phyloP scores from a whole-genome alignment of 2,329 filamentous ascomycete species.

The Apiospora pterosperma region DNA sequence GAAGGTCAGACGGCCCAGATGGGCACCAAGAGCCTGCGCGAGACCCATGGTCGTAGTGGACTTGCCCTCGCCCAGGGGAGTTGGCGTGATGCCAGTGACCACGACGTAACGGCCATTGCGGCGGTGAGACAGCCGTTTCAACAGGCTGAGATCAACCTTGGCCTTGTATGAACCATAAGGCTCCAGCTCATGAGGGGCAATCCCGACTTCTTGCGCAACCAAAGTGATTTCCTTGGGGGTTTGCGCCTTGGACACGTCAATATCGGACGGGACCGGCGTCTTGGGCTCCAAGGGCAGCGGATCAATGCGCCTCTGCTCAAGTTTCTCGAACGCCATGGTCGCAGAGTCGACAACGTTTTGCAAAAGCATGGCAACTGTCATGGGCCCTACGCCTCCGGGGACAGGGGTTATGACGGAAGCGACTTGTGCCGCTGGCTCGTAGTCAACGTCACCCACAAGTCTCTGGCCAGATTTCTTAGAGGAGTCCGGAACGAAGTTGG shows the following conservation, averaged over 20 bases:
- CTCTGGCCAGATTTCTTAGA: conserved; percentile 90
- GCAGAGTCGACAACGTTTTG: conserved; percentile 92
- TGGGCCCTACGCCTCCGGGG: conserved; percentile 92
- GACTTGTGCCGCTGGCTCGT: conserved; percentile 76
- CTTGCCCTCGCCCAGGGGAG: conserved; percentile 94
- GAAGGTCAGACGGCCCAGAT: conserved; percentile 83
- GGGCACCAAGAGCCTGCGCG: conserved; percentile 86
- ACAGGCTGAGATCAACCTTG: conserved; percentile 80
- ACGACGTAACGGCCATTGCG: conserved; percentile 87
- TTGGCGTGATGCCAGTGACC: conserved; percentile 94
- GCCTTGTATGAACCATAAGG: conserved; percentile 95
- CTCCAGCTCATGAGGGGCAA: conserved; percentile 84
- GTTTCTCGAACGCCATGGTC: conserved; percentile 74
- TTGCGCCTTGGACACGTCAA: conserved; percentile 85
- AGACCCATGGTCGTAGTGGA: conserved; percentile 97
- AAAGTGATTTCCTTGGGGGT: conserved; percentile 87
- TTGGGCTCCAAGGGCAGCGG: conserved; percentile 80
- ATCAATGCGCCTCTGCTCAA: conserved; percentile 74
- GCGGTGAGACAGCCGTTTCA: conserved; percentile 83
- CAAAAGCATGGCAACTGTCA: conserved; percentile 98
- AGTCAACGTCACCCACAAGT: conserved; percentile 94
- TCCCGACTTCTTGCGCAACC: conserved; percentile 82
- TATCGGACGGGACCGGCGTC: conserved; percentile 89
- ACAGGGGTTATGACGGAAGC: conserved; percentile 95
- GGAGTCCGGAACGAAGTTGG: conserved; percentile 87